phyloP scores from a whole-genome alignment of 805 yeast genomes.

The Candida boleticola region DNA sequence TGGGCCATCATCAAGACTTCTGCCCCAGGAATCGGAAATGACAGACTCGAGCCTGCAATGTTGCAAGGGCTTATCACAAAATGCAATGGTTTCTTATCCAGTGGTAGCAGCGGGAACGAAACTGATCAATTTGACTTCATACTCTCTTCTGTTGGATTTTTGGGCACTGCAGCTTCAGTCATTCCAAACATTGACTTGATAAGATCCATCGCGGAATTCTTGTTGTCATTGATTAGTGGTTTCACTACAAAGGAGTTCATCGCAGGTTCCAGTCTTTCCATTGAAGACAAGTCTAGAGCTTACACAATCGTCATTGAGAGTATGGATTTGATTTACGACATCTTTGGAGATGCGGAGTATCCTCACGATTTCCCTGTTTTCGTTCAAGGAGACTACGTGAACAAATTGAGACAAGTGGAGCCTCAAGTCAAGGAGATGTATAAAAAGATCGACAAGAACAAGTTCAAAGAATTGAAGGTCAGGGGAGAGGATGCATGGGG shows the following conservation, averaged over 20 bases:
- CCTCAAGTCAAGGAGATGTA: conserved; percentile 51
- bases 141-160: conserved; percentile 49
- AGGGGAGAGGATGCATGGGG: conserved; percentile 64
- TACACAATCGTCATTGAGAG: conserved; percentile 54
- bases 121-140: conserved; percentile 34
- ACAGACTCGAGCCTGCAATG: conserved; percentile 23
- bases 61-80: conserved; percentile 23
- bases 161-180: conserved; percentile 48
- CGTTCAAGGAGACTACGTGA: conserved; percentile 49
- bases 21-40: conserved; percentile 29
- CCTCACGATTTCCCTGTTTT: conserved; percentile 70
- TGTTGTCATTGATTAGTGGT: conserved; percentile 25
- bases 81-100: conserved; percentile 12
- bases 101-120: conserved; percentile 5
- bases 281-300: conserved; percentile 22
- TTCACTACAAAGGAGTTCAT: conserved; percentile 7
- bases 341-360: conserved; percentile 71
- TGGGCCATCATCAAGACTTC: conserved; percentile 39
- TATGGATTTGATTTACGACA: conserved; percentile 67
- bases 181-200: conserved; percentile 47
- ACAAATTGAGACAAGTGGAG: conserved; percentile 38
- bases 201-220: conserved; percentile 42
- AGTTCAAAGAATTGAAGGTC: conserved; percentile 52
- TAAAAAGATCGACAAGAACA: conserved; percentile 67
- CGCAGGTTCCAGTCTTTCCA: neutral